These are phyloP conservation scores for Aspergillus brunneoviolaceus DNA, from an alignment of 2,329 filamentous ascomycete species.

Conservation along the genomic window DNA sequence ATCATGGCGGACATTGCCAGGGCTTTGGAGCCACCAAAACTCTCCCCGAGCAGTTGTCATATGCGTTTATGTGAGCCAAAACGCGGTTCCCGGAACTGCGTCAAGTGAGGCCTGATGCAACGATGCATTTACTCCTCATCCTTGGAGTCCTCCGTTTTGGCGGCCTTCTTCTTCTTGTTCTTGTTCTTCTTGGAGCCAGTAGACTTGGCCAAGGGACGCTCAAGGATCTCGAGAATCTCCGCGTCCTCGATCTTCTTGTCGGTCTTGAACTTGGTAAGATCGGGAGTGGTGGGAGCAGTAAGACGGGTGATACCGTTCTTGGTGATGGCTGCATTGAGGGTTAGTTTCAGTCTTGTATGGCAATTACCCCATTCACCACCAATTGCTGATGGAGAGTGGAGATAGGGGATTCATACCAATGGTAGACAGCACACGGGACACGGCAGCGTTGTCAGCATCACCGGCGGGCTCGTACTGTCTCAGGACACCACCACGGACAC, in stretches of 20 bases:
- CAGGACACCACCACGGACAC: constrained; percentile 87
- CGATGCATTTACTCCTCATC: constrained; percentile 43
- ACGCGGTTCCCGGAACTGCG: constrained; percentile 16
- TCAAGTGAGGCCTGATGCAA: constrained; percentile 16
- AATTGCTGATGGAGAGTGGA: not conserved
- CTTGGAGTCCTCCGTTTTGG: constrained; percentile 45
- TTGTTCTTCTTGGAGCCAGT: constrained; percentile 74
- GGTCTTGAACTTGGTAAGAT: constrained; percentile 80
- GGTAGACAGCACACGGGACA: constrained; percentile 85
- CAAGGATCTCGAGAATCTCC: constrained; percentile 91
- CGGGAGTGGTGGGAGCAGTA: constrained; percentile 70
- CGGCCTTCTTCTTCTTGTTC: constrained; percentile 80
- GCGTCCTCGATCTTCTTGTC: constrained; percentile 98
- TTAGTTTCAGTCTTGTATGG: constrained; percentile 7
- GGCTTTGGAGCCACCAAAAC: constrained; percentile 8
- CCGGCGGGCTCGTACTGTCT: constrained; percentile 95
- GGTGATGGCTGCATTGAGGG: constrained; percentile 69
- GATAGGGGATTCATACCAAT: constrained; percentile 66
- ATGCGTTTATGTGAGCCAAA: constrained; percentile 19
- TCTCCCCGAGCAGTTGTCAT: constrained; percentile 17
- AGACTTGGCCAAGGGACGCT: constrained; percentile 71
- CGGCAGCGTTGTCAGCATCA: constrained; percentile 83
- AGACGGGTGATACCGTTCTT: constrained; percentile 95
- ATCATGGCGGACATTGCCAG: constrained; percentile 6
- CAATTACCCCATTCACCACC: not conserved